Evolutionary conservation across 1,139 yeast species (phyloP), one percentile per base, ranked within the genome.

Genomic region (Saccharomycopsis hybrid): DNA sequence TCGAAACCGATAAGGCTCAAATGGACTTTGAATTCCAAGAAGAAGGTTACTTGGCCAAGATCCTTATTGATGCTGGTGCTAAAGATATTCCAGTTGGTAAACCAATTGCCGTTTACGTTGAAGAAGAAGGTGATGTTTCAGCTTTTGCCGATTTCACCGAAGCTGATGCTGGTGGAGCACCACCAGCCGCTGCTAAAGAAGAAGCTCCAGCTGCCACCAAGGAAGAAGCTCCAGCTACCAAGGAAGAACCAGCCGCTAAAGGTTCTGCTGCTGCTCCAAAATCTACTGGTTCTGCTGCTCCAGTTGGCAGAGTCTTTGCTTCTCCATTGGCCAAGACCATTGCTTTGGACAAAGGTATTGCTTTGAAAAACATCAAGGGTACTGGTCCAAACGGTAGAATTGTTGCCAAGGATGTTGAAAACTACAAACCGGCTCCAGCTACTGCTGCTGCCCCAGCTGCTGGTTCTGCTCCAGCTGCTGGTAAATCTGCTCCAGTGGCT

Each of bases 1-100:
- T 92, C 58, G 98, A 92, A 73, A 92, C 99, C 58, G 99, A 92
- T 69, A 92, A 92, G 76, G 98, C 99, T 53, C 85, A 90, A 57
- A 92, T 92, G 96, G 99, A 94, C 71, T 92, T 89, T 63, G 99
- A 92, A 72, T 92, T 92, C 76, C 97, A 90, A 73, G 99, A 94
- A 62, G 99, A 94, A 54, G 99, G 98, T 54, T 89, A 66, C 73
- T 74, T 92, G 64, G 97, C 98, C 58, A 87, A 92, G 76, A 82
- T 89, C 60, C 74, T 94, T 60, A 76, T 89, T 57, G 89, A 79
- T 37, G 90, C 82, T 57, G 97, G 97, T 50, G 70, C 96, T 54
- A 82, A 88, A 69, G 96, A 92, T 62, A 74, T 94, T 52, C 89
- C 95, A 47, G 96, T 92, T 50, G 95, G 95, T 60, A 80, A 83